Evolutionary conservation across 331 rosid species (phyloP).

Genomic region (Malus hybrid): DNA sequence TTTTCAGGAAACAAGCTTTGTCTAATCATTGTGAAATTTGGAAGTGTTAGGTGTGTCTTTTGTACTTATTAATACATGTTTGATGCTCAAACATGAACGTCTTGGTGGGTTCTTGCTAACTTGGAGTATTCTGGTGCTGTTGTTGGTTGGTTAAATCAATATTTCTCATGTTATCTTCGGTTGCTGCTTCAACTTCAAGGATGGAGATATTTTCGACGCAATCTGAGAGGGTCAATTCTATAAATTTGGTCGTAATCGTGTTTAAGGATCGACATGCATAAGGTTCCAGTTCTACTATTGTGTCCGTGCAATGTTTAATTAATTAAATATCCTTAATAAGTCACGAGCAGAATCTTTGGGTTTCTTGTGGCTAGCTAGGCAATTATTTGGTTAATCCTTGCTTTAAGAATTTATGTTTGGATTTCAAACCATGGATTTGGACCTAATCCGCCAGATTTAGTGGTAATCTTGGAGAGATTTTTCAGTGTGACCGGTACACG

Average conservation of each 20-base stretch:
- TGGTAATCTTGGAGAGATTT: background rate
- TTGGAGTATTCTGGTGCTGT: background rate
- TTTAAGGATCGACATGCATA: background rate
- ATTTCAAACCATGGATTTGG: background rate
- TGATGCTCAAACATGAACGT: background rate
- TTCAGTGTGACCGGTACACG: too few relatives aligned
- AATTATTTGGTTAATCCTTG: background rate
- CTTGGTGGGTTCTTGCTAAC: background rate
- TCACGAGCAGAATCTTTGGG: constrained; percentile 8
- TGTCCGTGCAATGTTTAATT: background rate
- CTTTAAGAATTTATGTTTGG: background rate
- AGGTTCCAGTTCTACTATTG: background rate
- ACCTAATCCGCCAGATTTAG: constrained; percentile 3
- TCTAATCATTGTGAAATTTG: background rate
- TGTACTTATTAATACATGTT: background rate
- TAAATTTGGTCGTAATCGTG: background rate
- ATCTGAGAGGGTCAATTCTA: background rate
- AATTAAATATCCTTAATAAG: background rate
- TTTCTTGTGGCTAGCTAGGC: background rate
- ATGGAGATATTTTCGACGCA: background rate
- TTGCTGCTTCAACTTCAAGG: background rate
- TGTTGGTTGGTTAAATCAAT: background rate
- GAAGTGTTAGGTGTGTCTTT: background rate
- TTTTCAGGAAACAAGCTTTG: background rate
- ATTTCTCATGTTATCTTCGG: background rate